A percentile compares a stretch with the other conserved stretches of the same genome.
Evolutionary conservation across 208 protist genomes (phyloP).

Genomic region (Trypanosoma theileri): DNA sequence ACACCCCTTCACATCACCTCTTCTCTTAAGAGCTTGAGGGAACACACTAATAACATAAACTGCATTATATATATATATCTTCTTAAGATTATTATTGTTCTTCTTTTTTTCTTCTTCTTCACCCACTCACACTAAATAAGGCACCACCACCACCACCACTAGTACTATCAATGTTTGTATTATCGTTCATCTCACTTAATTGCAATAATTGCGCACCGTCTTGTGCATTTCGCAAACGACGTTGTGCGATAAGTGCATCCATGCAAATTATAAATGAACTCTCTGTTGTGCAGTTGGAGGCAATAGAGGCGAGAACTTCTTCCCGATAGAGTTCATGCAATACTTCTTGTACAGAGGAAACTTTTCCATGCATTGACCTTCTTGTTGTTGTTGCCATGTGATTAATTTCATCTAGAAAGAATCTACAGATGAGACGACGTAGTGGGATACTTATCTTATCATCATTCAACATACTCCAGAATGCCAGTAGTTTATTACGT

Average conservation of each 20-base stretch:
- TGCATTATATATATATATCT: conserved; percentile 3
- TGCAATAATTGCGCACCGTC: conserved; percentile 16
- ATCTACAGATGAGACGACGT: conserved; percentile 34
- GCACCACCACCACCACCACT: neutral
- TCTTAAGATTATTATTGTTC: neutral
- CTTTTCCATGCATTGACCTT: neutral
- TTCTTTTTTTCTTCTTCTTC: neutral
- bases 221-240: neutral
- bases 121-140: too few relatives aligned
- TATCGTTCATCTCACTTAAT: conserved; percentile 28
- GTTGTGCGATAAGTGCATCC: conserved; percentile 23
- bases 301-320: conserved; percentile 61
- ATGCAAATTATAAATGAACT: conserved; percentile 34
- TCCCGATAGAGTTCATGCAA: conserved; percentile 35
- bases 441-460: conserved; percentile 31
- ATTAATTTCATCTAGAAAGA: conserved; percentile 36
- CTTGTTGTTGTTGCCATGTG: conserved; percentile 1
- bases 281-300: conserved; percentile 59
- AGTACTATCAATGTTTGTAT: neutral
- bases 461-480: conserved; percentile 50
- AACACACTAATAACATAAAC: too few relatives aligned
- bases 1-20: too few relatives aligned
- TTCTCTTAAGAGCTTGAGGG: too few relatives aligned
- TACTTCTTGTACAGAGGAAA: neutral
- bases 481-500: conserved; percentile 58